Base-by-base conservation (phyloP, 768 basidiomycete genomes). In the Mycena amicta region DNA sequence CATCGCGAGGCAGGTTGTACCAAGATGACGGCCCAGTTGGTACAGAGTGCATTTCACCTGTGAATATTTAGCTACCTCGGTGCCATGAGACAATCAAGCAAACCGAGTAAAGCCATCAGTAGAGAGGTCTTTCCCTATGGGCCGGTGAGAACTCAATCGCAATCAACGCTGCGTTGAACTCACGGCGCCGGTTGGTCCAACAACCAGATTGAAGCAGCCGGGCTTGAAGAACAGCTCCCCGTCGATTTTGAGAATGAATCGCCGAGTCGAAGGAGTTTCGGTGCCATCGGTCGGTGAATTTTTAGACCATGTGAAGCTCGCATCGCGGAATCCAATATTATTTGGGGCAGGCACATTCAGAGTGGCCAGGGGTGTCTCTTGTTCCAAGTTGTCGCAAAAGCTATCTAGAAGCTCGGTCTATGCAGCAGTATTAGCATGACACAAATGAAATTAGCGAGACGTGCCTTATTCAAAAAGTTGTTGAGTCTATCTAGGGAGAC, bases 401-500 rank as follows among this genome's bases (percentile, higher is more conserved):
- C 66, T 33, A 57, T 83, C 82, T 25, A 85, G 61, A 3, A 84
- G 68, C 59, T 84, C 82, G 3, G 83, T 81, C 75, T 83, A 23
- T 26, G 18, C 12, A 41, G 22, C 6, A 22, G 41, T 8, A 12
- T 43, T 6, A 30, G n/a, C 43, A n/a, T n/a, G n/a, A n/a, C n/a
- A n/a, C n/a, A 50, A 28, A 5, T 15, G 6, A 3, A 3, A 3
- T 12, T n/a, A 26, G 50, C 33, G 41, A 11, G 16, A 60, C 70
- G 2, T 26, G 78, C 78, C 26, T 77, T 71, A 23, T 70, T 65
- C 31, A 81, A 61, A 60, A 80, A 80, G 28, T 75, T 69, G 25
- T 76, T 65, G 1, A 81, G 61, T 67, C 90, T 80, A 52, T 84
- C 81, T 5, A 90, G 66, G 2, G 88, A 88, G 3, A 92, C 88